phyloP scores from a whole-genome alignment of 2,329 filamentous ascomycete species.

The Colletotrichum sp. region DNA sequence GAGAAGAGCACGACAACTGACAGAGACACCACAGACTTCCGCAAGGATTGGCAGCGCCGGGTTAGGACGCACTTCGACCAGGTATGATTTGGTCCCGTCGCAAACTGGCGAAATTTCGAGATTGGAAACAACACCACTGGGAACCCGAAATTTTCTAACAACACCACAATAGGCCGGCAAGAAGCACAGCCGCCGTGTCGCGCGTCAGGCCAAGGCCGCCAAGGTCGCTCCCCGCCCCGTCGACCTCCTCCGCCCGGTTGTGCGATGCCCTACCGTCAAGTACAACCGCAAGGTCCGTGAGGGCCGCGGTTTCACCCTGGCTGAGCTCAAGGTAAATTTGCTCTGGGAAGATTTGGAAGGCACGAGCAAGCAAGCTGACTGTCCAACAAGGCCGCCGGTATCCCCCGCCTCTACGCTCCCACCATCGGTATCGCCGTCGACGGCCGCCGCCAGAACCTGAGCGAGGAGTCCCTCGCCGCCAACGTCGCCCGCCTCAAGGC shows the following conservation, averaged over 20 bases:
- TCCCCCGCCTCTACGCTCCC: constrained; percentile 90
- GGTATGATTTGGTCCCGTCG: constrained; percentile 62
- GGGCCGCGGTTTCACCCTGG: constrained; percentile 96
- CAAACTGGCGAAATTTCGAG: constrained; percentile 26
- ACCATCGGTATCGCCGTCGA: constrained; percentile 99
- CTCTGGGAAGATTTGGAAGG: not conserved
- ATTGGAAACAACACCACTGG: constrained; percentile 14
- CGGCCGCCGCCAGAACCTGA: constrained; percentile 94
- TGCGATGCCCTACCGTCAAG: constrained; percentile 97
- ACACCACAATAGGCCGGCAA: constrained; percentile 75
- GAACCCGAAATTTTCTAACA: constrained; percentile 20
- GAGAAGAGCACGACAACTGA: constrained; percentile 41
- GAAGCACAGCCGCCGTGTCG: constrained; percentile 91
- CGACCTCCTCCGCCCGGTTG: constrained; percentile 94
- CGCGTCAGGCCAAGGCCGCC: constrained; percentile 93
- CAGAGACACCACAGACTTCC: constrained; percentile 74
- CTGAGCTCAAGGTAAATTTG: constrained; percentile 90
- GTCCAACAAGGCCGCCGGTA: constrained; percentile 79
- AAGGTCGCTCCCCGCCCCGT: constrained; percentile 94
- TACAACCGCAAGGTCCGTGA: constrained; percentile 98
- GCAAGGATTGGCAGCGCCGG: constrained; percentile 99
- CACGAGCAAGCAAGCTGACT: not conserved
- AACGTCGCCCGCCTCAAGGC: constrained; percentile 98
- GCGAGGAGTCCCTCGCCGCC: constrained; percentile 89
- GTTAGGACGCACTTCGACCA: constrained; percentile 99